Evolutionary conservation across 257 asterid species (phyloP), one percentile per base, ranked within the genome.

Genomic region (Asclepias syriaca): DNA sequence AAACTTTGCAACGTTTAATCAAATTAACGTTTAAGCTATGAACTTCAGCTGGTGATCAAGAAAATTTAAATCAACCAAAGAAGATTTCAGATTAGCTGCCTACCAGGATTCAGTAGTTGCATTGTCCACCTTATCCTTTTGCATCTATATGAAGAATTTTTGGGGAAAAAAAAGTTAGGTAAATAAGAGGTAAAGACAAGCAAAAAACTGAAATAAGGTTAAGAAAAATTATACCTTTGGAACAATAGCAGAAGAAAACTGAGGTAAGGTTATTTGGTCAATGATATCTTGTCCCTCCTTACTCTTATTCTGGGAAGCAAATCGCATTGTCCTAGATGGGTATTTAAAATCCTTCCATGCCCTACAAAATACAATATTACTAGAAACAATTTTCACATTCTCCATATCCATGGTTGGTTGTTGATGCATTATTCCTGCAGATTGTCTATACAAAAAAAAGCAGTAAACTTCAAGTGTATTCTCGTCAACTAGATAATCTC

Each of bases 221-320:
- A 56, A 22, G 7, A 12, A 56, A 8, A 24, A 24, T 24, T 4
- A 39, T 85, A 92, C 99, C 98, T 86, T 81, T n/a, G 95, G 95
- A 84, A 92, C 96, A 64, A 84, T 74, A 69, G 90, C 95, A 69
- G 99, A 73, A 68, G 98, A 90, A 82, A 95, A 95, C 56, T 87
- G 98, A 56, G 96, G 85, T 72, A 95, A 81, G 56, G 78, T 84
- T 71, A 84, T 71, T 73, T 72, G 86, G 48, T 86, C 93, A 3
- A 78, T 68, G 16, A 87, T 86, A 76, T 95, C 92, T 67, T 77
- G 82, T 70, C 85, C 89, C 77, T 72, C 74, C 14, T 72, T 71
- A 84, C 66, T 75, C 73, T 76, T 80, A 76, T 68, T 87, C 50
- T 85, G 87, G 69, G 76, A 75, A 71, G 93, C 85, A 86, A 95